A percentile compares a stretch with the other conserved stretches of the same genome.
phyloP scores from a whole-genome alignment of 202 grass and related monocot species.

The Sporobolus alterniflorus region DNA sequence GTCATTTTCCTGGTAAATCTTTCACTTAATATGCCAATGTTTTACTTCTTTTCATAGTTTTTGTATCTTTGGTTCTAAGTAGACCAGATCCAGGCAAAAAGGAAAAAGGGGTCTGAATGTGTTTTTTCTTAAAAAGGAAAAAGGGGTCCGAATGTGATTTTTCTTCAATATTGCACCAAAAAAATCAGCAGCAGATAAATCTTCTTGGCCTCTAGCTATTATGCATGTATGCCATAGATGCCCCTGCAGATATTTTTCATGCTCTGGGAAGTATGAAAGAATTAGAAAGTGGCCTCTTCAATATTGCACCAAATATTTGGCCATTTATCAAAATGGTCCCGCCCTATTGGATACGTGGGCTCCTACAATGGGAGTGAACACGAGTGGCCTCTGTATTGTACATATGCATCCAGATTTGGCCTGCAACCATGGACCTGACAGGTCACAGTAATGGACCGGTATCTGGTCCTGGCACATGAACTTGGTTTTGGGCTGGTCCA shows the following conservation, averaged over 20 bases:
- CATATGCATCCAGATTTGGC: background rate
- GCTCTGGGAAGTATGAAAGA: background rate
- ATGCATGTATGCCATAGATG: constrained; percentile 1
- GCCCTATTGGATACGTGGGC: background rate
- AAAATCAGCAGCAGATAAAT: background rate
- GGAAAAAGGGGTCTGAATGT: background rate
- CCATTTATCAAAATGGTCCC: constrained; percentile 20
- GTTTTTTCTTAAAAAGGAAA: constrained; percentile 9
- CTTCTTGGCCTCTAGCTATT: background rate
- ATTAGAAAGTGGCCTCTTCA: background rate
- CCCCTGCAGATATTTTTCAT: constrained; percentile 8
- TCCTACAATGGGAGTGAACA: constrained; percentile 5
- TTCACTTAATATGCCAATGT: constrained; percentile 1
- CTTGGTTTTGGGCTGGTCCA: constrained; percentile 8
- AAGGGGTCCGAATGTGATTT: background rate
- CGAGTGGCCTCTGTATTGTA: background rate
- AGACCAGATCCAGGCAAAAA: background rate
- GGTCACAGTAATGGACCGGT: constrained; percentile 12
- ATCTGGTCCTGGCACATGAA: background rate
- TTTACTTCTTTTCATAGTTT: background rate
- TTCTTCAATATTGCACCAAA: background rate
- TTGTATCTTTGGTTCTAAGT: background rate
- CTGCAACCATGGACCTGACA: constrained; percentile 8
- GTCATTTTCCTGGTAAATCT: constrained; percentile 85
- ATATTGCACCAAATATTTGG: too few relatives aligned